Evolutionary conservation across 345 rosid genomes (phyloP).

Genomic region (Eucalyptus marginata): DNA sequence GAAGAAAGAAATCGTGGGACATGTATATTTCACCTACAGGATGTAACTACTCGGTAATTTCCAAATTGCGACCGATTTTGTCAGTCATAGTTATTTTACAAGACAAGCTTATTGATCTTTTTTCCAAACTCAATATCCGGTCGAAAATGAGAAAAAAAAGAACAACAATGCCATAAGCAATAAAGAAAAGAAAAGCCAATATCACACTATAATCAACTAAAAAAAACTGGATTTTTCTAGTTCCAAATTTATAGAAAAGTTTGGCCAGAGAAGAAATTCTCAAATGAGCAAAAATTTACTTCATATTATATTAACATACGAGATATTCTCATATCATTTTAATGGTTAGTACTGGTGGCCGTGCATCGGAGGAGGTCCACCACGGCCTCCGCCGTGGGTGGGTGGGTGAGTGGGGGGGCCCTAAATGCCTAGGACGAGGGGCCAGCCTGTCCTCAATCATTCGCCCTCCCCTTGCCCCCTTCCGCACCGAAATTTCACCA

Average conservation of each 20-base stretch:
- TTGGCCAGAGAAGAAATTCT: neutral
- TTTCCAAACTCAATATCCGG: accelerated
- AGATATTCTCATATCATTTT: neutral
- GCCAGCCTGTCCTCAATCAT: constrained; percentile 5
- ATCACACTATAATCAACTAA: neutral
- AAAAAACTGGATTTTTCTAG: neutral
- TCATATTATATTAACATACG: neutral
- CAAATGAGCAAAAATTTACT: neutral
- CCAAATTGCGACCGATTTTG: accelerated
- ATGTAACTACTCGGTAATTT: neutral
- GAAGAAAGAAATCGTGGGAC: neutral
- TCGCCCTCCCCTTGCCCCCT: neutral
- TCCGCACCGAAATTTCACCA: neutral
- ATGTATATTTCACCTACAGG: neutral
- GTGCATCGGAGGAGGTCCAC: neutral
- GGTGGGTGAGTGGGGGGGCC: neutral
- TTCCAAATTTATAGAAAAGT: neutral
- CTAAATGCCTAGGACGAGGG: neutral
- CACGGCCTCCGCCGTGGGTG: neutral
- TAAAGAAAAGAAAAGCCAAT: neutral
- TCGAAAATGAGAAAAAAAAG: too few species aligned
- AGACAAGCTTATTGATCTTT: neutral
- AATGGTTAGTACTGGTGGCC: neutral
- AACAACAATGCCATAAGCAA: neutral
- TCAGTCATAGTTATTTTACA: neutral